Conservation (phyloP, 495 filamentous ascomycete species). For the Penicillium odoratum region DNA sequence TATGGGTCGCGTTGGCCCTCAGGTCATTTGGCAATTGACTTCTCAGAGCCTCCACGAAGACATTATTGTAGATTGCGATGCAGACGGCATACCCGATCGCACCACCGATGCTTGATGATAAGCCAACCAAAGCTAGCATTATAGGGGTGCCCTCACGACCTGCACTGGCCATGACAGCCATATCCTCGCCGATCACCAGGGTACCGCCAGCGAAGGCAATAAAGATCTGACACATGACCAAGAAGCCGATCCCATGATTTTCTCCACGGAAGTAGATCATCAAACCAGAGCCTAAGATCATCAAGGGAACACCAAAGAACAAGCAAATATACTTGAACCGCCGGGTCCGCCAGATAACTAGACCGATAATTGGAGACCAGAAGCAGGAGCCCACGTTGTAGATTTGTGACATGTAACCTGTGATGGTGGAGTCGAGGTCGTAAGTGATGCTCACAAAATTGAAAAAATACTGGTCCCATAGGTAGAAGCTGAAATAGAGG, state of each 20-base stretch:
- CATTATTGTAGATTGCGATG: conserved; percentile 67
- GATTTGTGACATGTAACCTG: conserved; percentile 66
- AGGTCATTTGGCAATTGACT: conserved; percentile 38
- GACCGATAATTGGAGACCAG: conserved; percentile 59
- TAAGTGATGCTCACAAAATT: conserved; percentile 75
- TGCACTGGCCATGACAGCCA: conserved; percentile 71
- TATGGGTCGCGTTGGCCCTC: conserved; percentile 50
- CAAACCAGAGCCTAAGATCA: conserved; percentile 62
- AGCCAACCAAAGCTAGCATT: conserved; percentile 64
- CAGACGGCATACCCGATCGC: conserved; percentile 66
- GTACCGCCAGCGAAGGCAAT: conserved; percentile 70
- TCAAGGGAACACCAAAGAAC: conserved; percentile 64
- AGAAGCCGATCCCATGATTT: conserved; percentile 59
- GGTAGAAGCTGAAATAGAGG: conserved; percentile 63
- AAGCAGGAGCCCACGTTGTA: conserved; percentile 72
- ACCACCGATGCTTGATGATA: conserved; percentile 68
- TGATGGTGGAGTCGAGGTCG: conserved; percentile 52
- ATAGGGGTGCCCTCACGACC: conserved; percentile 64
- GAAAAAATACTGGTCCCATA: conserved; percentile 67
- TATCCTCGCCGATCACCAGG: conserved; percentile 66
- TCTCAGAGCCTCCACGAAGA: conserved; percentile 57
- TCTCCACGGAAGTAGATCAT: conserved; percentile 70
- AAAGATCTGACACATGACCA: conserved; percentile 79
- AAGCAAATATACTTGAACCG: conserved; percentile 59
- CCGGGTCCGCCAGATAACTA: conserved; percentile 54